Conservation (phyloP, 331 rosid genomes). For the Spiraea crenata region DNA sequence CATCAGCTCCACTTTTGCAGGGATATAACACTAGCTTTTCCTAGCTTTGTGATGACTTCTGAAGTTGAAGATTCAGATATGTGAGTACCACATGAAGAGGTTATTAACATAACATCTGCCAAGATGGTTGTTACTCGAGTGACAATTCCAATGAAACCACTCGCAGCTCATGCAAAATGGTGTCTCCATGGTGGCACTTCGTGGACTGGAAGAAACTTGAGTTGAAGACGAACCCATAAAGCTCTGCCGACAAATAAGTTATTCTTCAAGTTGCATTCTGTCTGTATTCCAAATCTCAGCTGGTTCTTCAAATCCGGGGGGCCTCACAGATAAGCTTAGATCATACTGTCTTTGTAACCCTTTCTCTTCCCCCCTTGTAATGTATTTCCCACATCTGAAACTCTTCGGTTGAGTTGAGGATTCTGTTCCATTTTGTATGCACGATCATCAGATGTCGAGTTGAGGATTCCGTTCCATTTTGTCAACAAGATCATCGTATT, state of each 20-base stretch:
- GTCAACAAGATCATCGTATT: too few relatives aligned
- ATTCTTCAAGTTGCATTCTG: slow-evolving; percentile 6
- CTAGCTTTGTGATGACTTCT: slow-evolving; percentile 63
- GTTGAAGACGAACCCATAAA: slow-evolving; percentile 9
- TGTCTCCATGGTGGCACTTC: neutral
- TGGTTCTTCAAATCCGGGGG: slow-evolving; percentile 18
- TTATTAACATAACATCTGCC: slow-evolving; percentile 11
- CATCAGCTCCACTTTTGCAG: slow-evolving; percentile 37
- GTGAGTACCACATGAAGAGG: slow-evolving; percentile 20
- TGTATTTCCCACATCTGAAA: neutral
- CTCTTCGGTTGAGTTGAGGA: neutral
- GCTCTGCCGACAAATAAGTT: slow-evolving; percentile 7
- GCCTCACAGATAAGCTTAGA: too few relatives aligned
- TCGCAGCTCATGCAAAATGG: slow-evolving; percentile 1
- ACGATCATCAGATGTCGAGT: too few relatives aligned
- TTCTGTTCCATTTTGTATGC: too few relatives aligned
- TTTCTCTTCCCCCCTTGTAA: neutral
- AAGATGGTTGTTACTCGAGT: neutral
- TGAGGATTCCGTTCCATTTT: neutral
- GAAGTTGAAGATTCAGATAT: slow-evolving; percentile 56
- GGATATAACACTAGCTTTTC: slow-evolving; percentile 80
- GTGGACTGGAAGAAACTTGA: neutral
- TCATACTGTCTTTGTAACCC: neutral
- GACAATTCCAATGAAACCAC: slow-evolving; percentile 1
- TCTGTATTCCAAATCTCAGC: slow-evolving; percentile 12